A percentile compares a stretch with the other conserved stretches of the same genome.
phyloP scores from a whole-genome alignment of 2,329 filamentous ascomycete species.

The Penicillium sp. region DNA sequence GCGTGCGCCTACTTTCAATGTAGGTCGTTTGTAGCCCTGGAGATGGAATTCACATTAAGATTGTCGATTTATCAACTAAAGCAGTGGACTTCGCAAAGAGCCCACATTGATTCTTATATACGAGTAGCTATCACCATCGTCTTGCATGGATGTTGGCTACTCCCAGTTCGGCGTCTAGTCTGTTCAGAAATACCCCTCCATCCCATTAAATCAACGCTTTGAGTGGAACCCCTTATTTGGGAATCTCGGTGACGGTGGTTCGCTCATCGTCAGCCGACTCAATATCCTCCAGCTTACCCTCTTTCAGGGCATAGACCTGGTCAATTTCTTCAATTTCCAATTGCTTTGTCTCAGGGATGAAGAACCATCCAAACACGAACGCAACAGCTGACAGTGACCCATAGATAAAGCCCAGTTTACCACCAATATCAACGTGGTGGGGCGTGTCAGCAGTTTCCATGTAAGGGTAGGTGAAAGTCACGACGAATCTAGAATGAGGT shows the following conservation, averaged over 20 bases:
- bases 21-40: not conserved
- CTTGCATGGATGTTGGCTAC: too few species aligned
- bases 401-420: conserved; percentile 15
- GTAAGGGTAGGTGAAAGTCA: conserved; percentile 16
- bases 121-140: too few species aligned
- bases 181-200: not conserved
- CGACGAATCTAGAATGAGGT: conserved; percentile 6
- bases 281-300: not conserved
- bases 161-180: too few species aligned
- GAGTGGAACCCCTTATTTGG: too few species aligned
- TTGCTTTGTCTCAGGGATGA: conserved; percentile 9
- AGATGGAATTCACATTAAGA: too few species aligned
- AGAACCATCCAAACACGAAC: conserved; percentile 12
- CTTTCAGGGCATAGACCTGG: not conserved
- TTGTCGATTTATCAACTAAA: too few species aligned
- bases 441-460: conserved; percentile 14
- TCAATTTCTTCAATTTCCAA: conserved; percentile 15
- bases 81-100: too few species aligned
- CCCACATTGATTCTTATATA: too few species aligned
- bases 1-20: not conserved
- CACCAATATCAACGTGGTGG: conserved; percentile 11
- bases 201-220: too few species aligned
- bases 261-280: not conserved
- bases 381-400: conserved; percentile 12
- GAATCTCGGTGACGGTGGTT: not conserved